Evolutionary conservation across 306 rosid species (phyloP).

Genomic region (Cyclanthera cordifolia): DNA sequence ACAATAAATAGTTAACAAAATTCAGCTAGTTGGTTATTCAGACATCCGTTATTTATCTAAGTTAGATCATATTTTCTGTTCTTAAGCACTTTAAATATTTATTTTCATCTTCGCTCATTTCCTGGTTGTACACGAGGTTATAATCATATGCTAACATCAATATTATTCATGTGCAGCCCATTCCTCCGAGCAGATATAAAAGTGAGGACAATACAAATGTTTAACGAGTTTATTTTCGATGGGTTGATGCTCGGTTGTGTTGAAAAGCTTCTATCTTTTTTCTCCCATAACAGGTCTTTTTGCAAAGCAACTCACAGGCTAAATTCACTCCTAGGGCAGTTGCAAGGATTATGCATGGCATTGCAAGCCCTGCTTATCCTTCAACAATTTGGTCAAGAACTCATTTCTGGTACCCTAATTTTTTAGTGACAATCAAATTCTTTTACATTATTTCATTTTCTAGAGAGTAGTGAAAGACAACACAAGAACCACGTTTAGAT

Average conservation of each 20-base stretch:
- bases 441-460: background rate
- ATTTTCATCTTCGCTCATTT: background rate
- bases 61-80: too few species aligned
- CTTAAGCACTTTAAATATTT: too few species aligned
- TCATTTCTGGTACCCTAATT: constrained; percentile 64
- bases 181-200: constrained; percentile 85
- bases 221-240: constrained; percentile 15
- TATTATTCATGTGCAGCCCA: constrained; percentile 57
- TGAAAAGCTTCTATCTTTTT: constrained; percentile 14
- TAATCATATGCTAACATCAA: constrained; percentile 25
- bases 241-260: constrained; percentile 5
- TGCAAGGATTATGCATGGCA: constrained; percentile 92
- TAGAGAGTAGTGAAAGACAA: background rate
- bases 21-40: background rate
- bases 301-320: constrained; percentile 69
- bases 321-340: constrained; percentile 84
- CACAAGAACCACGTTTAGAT: background rate
- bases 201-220: constrained; percentile 30
- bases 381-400: constrained; percentile 70
- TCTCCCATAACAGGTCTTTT: constrained; percentile 60
- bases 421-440: background rate
- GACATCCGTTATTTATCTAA: too few species aligned
- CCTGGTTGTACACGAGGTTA: background rate
- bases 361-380: constrained; percentile 89
- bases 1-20: background rate